Evolutionary conservation across 345 rosid species (phyloP).

Genomic region (Ricinus communis): DNA sequence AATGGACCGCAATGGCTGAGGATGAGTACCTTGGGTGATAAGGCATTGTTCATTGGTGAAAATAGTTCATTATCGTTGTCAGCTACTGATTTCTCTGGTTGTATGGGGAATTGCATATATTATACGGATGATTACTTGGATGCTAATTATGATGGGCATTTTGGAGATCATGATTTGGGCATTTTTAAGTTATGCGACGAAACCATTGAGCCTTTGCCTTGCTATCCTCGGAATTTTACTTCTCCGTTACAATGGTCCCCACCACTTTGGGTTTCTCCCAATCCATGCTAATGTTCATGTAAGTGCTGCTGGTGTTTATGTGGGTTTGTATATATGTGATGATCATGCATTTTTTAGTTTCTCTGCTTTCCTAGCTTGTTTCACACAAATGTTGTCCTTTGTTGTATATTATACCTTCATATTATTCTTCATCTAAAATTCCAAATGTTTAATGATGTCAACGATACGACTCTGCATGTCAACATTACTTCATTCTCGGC

Average conservation of each 20-base stretch:
- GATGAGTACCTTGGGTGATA: constrained; percentile 39
- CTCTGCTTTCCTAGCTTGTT: background rate
- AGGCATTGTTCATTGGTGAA: constrained; percentile 44
- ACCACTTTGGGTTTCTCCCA: constrained; percentile 56
- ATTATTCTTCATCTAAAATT: background rate
- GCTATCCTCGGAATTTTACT: constrained; percentile 25
- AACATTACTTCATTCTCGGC: background rate
- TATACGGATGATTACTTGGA: constrained; percentile 55
- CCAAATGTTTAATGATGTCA: no score
- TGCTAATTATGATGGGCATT: constrained; percentile 33
- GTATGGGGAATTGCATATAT: constrained; percentile 45
- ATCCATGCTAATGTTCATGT: constrained; percentile 33
- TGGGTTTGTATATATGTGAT: background rate
- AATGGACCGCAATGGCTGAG: constrained; percentile 36
- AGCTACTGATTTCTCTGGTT: constrained; percentile 49
- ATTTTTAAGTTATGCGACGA: constrained; percentile 43
- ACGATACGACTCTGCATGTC: no score
- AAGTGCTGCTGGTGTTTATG: background rate
- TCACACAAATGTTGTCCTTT: background rate
- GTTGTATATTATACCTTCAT: background rate
- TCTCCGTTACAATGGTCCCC: constrained; percentile 34
- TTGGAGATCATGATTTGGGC: constrained; percentile 50
- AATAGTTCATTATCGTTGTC: constrained; percentile 47
- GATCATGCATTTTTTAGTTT: background rate
- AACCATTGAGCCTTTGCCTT: constrained; percentile 47